phyloP scores from a whole-genome alignment of 495 filamentous ascomycete genomes.

The Aspergillus olivimuriae region DNA sequence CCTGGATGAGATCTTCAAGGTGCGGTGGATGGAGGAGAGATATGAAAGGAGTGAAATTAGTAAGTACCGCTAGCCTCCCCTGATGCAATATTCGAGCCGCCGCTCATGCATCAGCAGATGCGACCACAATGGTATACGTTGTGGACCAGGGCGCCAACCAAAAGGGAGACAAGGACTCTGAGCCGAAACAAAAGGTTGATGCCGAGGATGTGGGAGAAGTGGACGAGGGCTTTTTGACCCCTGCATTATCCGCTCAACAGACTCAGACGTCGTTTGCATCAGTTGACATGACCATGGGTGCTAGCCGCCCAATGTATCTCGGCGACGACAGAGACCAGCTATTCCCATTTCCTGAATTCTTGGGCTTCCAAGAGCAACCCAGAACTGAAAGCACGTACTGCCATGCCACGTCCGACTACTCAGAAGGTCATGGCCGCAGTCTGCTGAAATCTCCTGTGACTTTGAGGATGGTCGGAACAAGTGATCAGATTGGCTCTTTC shows the following conservation, averaged over 20 bases:
- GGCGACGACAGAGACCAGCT: conserved; percentile 9
- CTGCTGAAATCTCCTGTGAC: conserved; percentile 28
- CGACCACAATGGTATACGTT: conserved; percentile 33
- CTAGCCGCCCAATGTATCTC: conserved; percentile 14
- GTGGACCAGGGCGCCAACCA: conserved; percentile 30
- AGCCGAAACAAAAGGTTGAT: conserved; percentile 19
- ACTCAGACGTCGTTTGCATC: conserved; percentile 23
- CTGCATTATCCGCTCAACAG: conserved; percentile 28
- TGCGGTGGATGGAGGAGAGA: conserved; percentile 48
- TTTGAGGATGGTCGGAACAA: conserved; percentile 25
- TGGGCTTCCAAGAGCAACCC: conserved; percentile 27
- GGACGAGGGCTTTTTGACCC: conserved; percentile 25
- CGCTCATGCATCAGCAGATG: conserved; percentile 19
- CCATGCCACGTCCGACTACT: conserved; percentile 24
- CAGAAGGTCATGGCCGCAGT: conserved; percentile 26
- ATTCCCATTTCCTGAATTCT: conserved; percentile 26
- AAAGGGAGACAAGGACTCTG: conserved; percentile 34
- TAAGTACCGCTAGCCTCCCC: conserved; percentile 23
- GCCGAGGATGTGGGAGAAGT: conserved; percentile 17
- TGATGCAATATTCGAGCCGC: not conserved
- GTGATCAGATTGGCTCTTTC: conserved; percentile 24
- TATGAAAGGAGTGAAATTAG: conserved; percentile 46
- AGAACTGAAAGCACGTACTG: conserved; percentile 29
- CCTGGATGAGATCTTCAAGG: conserved; percentile 47
- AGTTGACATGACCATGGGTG: conserved; percentile 20